These are phyloP conservation scores for Phytophthora lateralis DNA, from an alignment of 352 stramenopile genomes.

Conservation along the genomic window DNA sequence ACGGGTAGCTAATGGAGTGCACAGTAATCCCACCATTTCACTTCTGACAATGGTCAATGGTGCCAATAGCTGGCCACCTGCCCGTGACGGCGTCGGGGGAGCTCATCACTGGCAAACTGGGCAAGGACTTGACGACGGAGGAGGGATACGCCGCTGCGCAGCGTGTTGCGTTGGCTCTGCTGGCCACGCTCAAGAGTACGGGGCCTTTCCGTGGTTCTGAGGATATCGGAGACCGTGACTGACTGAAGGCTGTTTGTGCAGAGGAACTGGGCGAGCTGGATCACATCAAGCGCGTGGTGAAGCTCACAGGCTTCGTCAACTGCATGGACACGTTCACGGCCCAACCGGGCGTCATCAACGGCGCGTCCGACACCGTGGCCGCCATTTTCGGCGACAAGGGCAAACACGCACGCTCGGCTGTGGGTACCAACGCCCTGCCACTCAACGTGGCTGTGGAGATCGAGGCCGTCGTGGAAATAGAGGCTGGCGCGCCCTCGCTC, in stretches of 20 bases:
- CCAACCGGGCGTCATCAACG: constrained; percentile 94
- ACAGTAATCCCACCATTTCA: neutral
- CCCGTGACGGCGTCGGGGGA: constrained; percentile 66
- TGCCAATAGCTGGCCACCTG: constrained; percentile 70
- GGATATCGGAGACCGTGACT: constrained; percentile 7
- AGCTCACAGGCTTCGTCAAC: constrained; percentile 96
- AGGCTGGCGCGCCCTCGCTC: constrained; percentile 42
- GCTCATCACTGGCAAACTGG: constrained; percentile 89
- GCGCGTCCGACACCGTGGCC: constrained; percentile 90
- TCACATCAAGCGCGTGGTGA: constrained; percentile 92
- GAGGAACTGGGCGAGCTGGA: constrained; percentile 90
- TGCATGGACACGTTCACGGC: constrained; percentile 90
- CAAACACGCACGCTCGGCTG: constrained; percentile 90
- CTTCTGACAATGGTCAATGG: constrained; percentile 8
- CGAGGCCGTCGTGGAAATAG: constrained; percentile 95
- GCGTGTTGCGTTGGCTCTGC: constrained; percentile 86
- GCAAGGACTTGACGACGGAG: constrained; percentile 86
- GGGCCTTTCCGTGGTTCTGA: neutral
- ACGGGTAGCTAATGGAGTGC: constrained; percentile 42
- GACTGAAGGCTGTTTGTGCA: constrained; percentile 17
- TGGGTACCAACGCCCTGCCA: constrained; percentile 95
- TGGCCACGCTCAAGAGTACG: constrained; percentile 90
- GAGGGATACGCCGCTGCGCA: constrained; percentile 91
- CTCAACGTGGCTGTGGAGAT: constrained; percentile 96
- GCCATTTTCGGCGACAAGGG: constrained; percentile 90